Evolutionary conservation across 306 rosid genomes (phyloP), one percentile per base, ranked within the genome.

Genomic region (Vicia faba): DNA sequence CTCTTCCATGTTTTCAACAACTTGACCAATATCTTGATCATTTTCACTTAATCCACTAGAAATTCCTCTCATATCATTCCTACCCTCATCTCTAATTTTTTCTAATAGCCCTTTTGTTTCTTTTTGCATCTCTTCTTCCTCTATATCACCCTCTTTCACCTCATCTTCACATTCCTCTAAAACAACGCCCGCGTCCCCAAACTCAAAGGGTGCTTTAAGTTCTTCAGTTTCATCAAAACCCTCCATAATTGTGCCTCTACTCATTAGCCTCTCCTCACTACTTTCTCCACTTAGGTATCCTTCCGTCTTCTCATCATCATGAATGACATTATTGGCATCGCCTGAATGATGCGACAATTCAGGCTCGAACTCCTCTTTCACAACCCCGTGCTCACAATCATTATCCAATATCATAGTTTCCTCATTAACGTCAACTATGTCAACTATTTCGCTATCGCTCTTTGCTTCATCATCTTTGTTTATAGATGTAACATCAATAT

Each of bases 81-180:
- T 80, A 48, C 81, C 80, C 50, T 86, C 95, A 40, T 88, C 87
- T 75, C 81, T 75, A 38, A 79, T 78, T 71, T 73, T 72, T 72
- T 88, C 84, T 11, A 70, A 19, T 67, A 80, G 35, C 8, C 74
- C 84, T 28, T 36, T 83, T 0, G 86, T 84, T 68, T 83, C 91
- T n/a, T 73, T 72, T 60, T 29, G 66, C 66, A 76, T 16, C 23
- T 80, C 85, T 16, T 55, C 82, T 44, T 79, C 85, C 64, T 48
- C 66, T 7, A 73, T 69, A n/a, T 46, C 81, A 29, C 58, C 71
- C 43, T 20, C 83, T 45, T 38, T 76, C 67, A 54, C 78, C 53
- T 66, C 26, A 68, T 35, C 82, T 5, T 14, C 61, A 1, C 62
- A 72, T 57, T 57, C 81, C 60, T 84, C 88, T 5, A 78, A 35